Evolutionary conservation across 345 rosid species (phyloP), one percentile per base, ranked within the genome.

Genomic region (Eucalyptus pumila): DNA sequence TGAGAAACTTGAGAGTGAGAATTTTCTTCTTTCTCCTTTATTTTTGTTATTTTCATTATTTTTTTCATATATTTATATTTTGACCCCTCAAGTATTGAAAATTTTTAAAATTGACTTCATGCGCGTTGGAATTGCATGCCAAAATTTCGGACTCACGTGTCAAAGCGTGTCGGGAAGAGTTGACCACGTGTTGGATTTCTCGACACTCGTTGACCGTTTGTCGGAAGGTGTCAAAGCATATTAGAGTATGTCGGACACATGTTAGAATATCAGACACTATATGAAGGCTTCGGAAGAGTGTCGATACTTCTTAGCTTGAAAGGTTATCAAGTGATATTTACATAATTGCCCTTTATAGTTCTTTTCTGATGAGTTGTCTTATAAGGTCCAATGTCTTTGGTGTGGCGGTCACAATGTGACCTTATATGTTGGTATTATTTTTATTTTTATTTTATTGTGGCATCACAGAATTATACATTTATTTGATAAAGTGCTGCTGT

Each of bases 161-260:
- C 12, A 8, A 3, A 45, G 16, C 16, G 0, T 49, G 6, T 49
- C 0, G 2, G 3, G 6, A 49, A 16, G 58, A 52, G 58, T 52
- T 52, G 0, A 52, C 26, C 26, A 52, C 0, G 9, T 52, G 26
- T 52, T 1, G 0, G 9, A 19, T 52, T 52, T 52, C 2, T 11
- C 58, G 0, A 52, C 26, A 52, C 58, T 21, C 26, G 0, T 52
- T 52, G 23, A 52, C 2, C 10, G 2, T 0, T 0, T 52, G 0
- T 52, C 0, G 0, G 0, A 52, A 52, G 1, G 0, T 52, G 10
- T 52, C 23, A 0, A 1, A 52, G 24, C 9, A 2, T 52, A 8
- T 52, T 1, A 23, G 21, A 52, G 56, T 4, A 0, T 52, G 24
- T 52, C 0, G 0, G 2, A 52, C 56, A 52, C 0, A 0, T 52